Evolutionary conservation across 2,329 filamentous ascomycete genomes (phyloP), one percentile per base, ranked within the genome.

Genomic region (Alternaria sp.): DNA sequence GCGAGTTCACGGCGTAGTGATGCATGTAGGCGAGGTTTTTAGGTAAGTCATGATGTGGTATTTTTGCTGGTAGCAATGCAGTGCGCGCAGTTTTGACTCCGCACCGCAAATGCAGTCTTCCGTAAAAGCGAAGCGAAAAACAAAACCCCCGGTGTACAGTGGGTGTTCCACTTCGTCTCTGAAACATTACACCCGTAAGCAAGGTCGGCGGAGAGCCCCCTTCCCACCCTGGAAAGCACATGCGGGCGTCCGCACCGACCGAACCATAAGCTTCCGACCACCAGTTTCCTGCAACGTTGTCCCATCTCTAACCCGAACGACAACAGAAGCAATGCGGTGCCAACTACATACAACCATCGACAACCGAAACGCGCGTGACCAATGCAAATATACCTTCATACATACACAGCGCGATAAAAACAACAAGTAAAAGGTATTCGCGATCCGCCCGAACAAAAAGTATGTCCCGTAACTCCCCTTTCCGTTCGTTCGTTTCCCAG

Each of bases 351-450:
- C 28, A 52, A 36, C 28, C 30, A 51, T 40, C 28, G 21, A 54
- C 62, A 47, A 52, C 62, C 54, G 51, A 62, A 57, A 67, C 54
- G 49, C 13, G 36, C 50, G 17, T 40, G 28, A 47, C 36, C 28
- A 46, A 40, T 30, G 17, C 50, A 60, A 12, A 25, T 57, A 43
- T 58, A 58, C 46, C 70, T 68, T 66, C 61, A 71, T 74, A 71
- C 65, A 72, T 63, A 64, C 58, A 66, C 46, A 59, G 64, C 65
- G 64, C 54, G 65, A 64, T 67, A 55, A 62, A 62, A 71, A 60
- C 68, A 74, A 74, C 26, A 62, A 54, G 40, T 58, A 62, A 54
- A 32, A 79, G 74, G 75, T 79, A 79, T 79, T 68, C 74, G 72
- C 74, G 62, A 47, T 66, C 49, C 36, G n/a, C 63, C 59, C 30